Evolutionary conservation across 2,329 filamentous ascomycete species (phyloP).

Genomic region (Exophiala oligosperma): DNA sequence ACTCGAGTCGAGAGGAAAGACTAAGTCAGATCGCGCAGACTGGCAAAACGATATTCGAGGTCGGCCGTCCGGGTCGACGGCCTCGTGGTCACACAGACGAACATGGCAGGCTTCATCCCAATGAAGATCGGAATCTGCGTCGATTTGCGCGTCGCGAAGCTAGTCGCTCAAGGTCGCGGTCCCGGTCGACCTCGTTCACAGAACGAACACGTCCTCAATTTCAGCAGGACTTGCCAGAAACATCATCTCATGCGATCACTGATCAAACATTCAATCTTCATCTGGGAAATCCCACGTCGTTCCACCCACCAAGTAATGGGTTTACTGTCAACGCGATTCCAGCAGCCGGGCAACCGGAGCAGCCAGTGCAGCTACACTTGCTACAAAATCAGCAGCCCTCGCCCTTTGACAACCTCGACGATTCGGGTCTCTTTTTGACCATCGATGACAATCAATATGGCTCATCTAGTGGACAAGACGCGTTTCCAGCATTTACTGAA

Average conservation of each 20-base stretch:
- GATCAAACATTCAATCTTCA: slow-evolving; percentile 21
- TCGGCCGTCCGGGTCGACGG: slow-evolving; percentile 26
- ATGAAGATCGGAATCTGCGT: slow-evolving; percentile 28
- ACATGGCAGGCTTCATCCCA: slow-evolving; percentile 18
- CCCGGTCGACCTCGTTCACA: slow-evolving; percentile 22
- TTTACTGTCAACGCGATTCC: slow-evolving; percentile 10
- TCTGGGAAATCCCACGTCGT: slow-evolving; percentile 8
- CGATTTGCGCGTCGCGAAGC: slow-evolving; percentile 28
- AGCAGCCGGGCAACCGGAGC: slow-evolving; percentile 2
- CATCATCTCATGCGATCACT: slow-evolving; percentile 1
- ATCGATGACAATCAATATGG: slow-evolving; percentile 11
- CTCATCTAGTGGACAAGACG: background rate
- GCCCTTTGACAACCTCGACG: slow-evolving; percentile 2
- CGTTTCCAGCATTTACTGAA: slow-evolving; percentile 7
- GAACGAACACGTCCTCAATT: slow-evolving; percentile 9
- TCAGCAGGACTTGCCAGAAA: slow-evolving; percentile 14
- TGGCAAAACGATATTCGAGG: slow-evolving; percentile 25
- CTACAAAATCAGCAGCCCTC: slow-evolving; percentile 4
- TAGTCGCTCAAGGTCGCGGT: slow-evolving; percentile 23
- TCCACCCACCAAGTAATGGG: slow-evolving; percentile 11
- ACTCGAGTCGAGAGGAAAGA: slow-evolving; percentile 25
- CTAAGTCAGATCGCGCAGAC: slow-evolving; percentile 23
- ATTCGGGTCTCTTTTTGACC: slow-evolving; percentile 4
- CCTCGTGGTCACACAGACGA: slow-evolving; percentile 23
- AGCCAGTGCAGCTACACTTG: slow-evolving; percentile 10